Conservation (phyloP, 1,139 yeast genomes). For the Candida sojae region DNA sequence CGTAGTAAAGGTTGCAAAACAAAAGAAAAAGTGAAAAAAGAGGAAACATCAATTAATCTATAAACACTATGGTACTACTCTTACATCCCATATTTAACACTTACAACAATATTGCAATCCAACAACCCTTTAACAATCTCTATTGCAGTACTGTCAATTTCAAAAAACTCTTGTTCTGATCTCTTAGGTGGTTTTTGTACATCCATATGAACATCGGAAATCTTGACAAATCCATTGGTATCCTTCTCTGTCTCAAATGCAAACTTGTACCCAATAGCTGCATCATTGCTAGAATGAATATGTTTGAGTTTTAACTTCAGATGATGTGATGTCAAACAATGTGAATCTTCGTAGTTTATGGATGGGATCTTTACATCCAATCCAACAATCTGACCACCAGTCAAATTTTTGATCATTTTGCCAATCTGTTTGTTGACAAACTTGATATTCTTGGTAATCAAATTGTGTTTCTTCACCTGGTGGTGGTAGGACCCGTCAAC, state of each 20-base stretch:
- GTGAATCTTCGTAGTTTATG: slow-evolving; percentile 27
- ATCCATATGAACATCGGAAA: not conserved
- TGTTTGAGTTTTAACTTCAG: not conserved
- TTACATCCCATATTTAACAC: slow-evolving; percentile 5
- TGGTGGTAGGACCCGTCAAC: slow-evolving; percentile 5
- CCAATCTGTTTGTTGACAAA: slow-evolving; percentile 27
- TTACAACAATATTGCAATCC: slow-evolving; percentile 13
- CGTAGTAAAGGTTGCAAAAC: not conserved
- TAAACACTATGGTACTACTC: not conserved
- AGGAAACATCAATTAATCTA: not conserved
- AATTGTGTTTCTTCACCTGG: slow-evolving; percentile 21
- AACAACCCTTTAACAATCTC: slow-evolving; percentile 8
- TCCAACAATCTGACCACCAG: slow-evolving; percentile 10
- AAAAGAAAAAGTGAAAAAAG: no score
- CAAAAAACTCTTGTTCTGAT: not conserved
- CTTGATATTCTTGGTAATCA: slow-evolving; percentile 26
- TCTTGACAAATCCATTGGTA: not conserved
- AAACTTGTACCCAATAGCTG: not conserved
- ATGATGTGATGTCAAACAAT: slow-evolving; percentile 22
- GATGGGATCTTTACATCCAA: slow-evolving; percentile 36
- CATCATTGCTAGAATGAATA: not conserved
- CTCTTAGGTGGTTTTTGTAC: not conserved
- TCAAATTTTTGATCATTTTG: slow-evolving; percentile 16
- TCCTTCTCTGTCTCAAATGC: slow-evolving; percentile 3
- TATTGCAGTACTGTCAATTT: not conserved